Conservation (phyloP, 768 basidiomycete genomes). For the Boletus bicolor region DNA sequence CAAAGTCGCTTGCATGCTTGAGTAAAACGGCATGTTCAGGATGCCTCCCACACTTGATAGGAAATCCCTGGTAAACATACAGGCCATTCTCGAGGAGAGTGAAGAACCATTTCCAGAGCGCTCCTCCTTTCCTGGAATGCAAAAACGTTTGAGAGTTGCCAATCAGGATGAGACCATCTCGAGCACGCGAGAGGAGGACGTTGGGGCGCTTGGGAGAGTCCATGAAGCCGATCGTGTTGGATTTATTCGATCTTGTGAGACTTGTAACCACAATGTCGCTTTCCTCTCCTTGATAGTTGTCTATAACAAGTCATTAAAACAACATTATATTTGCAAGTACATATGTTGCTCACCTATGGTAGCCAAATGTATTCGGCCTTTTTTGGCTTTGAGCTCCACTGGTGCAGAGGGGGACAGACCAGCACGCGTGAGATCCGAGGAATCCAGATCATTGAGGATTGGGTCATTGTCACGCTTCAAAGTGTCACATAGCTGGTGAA, state of each 20-base stretch:
- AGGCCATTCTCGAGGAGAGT: not conserved
- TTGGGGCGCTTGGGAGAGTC: slow-evolving; percentile 63
- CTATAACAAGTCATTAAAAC: slow-evolving; percentile 29
- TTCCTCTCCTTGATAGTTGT: slow-evolving; percentile 77
- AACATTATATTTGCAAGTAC: too few relatives aligned
- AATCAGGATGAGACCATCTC: slow-evolving; percentile 60
- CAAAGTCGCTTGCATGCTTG: slow-evolving; percentile 45
- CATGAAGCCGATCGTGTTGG: slow-evolving; percentile 68
- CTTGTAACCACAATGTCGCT: slow-evolving; percentile 62
- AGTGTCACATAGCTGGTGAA: slow-evolving; percentile 44
- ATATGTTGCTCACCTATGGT: slow-evolving; percentile 52
- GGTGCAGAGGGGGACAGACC: slow-evolving; percentile 40
- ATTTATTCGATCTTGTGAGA: slow-evolving; percentile 56
- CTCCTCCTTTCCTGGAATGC: slow-evolving; percentile 7
- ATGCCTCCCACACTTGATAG: slow-evolving; percentile 54
- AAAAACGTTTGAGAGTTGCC: slow-evolving; percentile 43
- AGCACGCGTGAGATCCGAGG: slow-evolving; percentile 52
- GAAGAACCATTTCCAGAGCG: slow-evolving; percentile 10
- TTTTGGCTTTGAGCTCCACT: slow-evolving; percentile 37
- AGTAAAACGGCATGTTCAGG: slow-evolving; percentile 38
- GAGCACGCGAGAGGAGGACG: slow-evolving; percentile 65
- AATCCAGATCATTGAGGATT: slow-evolving; percentile 60
- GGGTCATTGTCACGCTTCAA: slow-evolving; percentile 51
- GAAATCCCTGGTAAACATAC: slow-evolving; percentile 37
- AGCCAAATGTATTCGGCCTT: slow-evolving; percentile 45